phyloP scores from a whole-genome alignment of 169 alveolate genomes.

The Haemoproteus tartakovskyi region DNA sequence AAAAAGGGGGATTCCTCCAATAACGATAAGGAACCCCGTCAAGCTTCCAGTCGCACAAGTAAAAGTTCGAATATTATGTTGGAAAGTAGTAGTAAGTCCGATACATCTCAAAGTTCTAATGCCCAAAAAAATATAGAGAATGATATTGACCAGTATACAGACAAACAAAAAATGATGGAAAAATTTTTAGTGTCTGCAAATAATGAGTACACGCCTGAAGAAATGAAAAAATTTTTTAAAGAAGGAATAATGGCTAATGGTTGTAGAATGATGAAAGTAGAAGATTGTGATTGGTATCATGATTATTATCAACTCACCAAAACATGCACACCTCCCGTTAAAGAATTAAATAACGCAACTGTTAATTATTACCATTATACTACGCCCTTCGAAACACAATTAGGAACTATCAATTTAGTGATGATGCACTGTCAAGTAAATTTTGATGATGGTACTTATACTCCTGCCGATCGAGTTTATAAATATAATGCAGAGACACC shows the following conservation, averaged over 20 bases:
- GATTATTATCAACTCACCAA: conserved; percentile 69
- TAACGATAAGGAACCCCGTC: too few relatives aligned
- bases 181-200: conserved; percentile 12
- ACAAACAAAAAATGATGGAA: conserved; percentile 8
- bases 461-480: conserved; percentile 69
- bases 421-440: conserved; percentile 78
- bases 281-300: conserved; percentile 68
- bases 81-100: too few relatives aligned
- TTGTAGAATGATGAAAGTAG: background rate
- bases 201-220: conserved; percentile 27
- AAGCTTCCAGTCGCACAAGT: too few relatives aligned
- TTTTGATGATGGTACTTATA: conserved; percentile 69
- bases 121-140: too few relatives aligned
- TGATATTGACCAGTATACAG: too few relatives aligned
- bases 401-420: conserved; percentile 68
- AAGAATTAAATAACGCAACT: conserved; percentile 61
- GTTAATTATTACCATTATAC: conserved; percentile 71
- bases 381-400: conserved; percentile 69
- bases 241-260: conserved; percentile 4
- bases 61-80: too few relatives aligned
- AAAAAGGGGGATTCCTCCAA: too few relatives aligned
- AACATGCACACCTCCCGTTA: conserved; percentile 27
- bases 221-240: conserved; percentile 53
- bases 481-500: conserved; percentile 39
- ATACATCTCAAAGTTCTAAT: too few relatives aligned